Base-by-base conservation (phyloP, 2,329 filamentous ascomycete genomes). In the Colletotrichum tanaceti region DNA sequence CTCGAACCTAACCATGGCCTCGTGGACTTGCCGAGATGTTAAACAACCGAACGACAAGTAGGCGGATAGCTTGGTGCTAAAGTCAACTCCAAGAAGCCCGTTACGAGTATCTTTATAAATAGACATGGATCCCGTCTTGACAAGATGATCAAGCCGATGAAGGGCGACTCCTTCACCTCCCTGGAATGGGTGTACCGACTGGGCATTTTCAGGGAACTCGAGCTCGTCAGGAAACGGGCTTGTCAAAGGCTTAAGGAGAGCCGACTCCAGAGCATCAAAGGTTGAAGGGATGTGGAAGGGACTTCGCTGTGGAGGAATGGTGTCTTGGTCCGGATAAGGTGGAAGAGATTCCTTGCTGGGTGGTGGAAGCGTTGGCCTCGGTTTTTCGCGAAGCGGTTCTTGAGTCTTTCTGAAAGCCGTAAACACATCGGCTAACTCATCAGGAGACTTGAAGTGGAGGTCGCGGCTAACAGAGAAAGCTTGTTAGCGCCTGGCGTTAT, bases 1-100 rank as follows among this genome's bases (percentile, higher is more conserved):
- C 78, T 95, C 92, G 67, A 93, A 92, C 28, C 85, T 84, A 6
- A 90, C 28, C 57, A 95, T 83, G n/a, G 86, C 84, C 52, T 86
- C 84, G 70, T 95, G 91, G 3, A 95, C 80, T 74, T 93, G 90
- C 1, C 92, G 87, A 1, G 91, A 89, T 0, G 91, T 91, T 50
- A 94, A 82, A 73, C 88, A 91, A 4, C 93, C 93, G 14, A 92
- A 84, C 0, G 91, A 86, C 0, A 95, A 83, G 75, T 89, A 95
- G 0, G 88, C 90, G 0, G 92, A 93, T 0, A 95, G 81, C 70
- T 94, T 94, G 3, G 91, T 93, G 73, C 89, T 92, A 74, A 90
- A 93, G 71, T 93, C 90, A 1, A 82, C 75, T 1, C 91, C 92
- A 0, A 94, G 76, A 1, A 94, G 82, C 0, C 90, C 90, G 68